phyloP scores from a whole-genome alignment of 306 rosid species.

The Sicyos baderoa region DNA sequence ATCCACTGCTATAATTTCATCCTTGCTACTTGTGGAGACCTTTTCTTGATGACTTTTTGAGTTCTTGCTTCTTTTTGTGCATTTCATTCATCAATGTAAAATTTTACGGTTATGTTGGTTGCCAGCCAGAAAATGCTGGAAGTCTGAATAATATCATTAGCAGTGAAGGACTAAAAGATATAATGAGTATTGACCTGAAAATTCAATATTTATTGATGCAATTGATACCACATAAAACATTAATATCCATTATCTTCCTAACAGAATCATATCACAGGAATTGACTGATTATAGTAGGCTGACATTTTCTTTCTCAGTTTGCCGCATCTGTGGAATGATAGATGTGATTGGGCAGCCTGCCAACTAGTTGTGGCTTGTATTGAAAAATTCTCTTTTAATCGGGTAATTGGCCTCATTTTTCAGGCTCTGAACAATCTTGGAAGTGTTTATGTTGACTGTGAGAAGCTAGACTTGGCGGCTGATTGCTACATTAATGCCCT shows the following conservation, averaged over 20 bases:
- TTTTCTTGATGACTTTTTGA: background rate
- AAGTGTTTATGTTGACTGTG: slow-evolving; percentile 79
- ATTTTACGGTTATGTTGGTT: background rate
- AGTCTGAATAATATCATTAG: background rate
- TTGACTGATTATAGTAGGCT: background rate
- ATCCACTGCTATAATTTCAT: background rate
- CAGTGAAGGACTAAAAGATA: background rate
- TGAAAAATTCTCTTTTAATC: slow-evolving; percentile 17
- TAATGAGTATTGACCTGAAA: background rate
- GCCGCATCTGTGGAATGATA: background rate
- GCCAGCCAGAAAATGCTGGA: background rate
- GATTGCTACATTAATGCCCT: slow-evolving; percentile 88
- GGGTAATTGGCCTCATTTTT: slow-evolving; percentile 17
- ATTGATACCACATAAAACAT: background rate
- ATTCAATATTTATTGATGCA: background rate
- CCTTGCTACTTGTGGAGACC: background rate
- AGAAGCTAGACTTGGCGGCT: slow-evolving; percentile 62
- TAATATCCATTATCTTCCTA: background rate
- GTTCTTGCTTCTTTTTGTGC: background rate
- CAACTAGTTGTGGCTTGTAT: background rate
- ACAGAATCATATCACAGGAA: background rate
- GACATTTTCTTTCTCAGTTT: background rate
- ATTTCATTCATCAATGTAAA: background rate
- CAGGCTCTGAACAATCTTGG: slow-evolving; percentile 95
- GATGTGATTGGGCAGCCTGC: background rate